Conservation (phyloP, 73 alveolate genomes). For the Stentor roeselii region DNA sequence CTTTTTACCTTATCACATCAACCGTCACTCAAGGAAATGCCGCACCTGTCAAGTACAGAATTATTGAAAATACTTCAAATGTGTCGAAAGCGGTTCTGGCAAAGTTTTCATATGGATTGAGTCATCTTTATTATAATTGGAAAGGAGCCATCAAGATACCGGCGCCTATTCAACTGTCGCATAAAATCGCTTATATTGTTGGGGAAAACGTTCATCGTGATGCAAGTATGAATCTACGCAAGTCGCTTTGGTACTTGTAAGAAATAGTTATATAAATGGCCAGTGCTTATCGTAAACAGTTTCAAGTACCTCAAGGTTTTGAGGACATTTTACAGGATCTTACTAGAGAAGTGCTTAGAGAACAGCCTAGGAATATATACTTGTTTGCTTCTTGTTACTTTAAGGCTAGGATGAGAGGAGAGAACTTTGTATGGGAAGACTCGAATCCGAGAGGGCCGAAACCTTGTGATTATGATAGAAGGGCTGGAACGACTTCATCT, state of each 20-base stretch:
- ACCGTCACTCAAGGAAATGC: neutral
- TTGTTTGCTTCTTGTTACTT: slow-evolving; percentile 55
- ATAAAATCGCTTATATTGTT: slow-evolving; percentile 55
- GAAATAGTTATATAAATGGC: neutral
- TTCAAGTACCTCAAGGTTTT: slow-evolving; percentile 72
- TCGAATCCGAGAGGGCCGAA: slow-evolving; percentile 19
- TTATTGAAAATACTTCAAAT: neutral
- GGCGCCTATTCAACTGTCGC: slow-evolving; percentile 56
- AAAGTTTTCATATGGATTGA: slow-evolving; percentile 58
- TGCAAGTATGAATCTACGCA: too few species aligned
- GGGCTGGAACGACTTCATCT: neutral
- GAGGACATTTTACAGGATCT: slow-evolving; percentile 57
- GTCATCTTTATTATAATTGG: slow-evolving; percentile 63
- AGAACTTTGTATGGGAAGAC: slow-evolving; percentile 21
- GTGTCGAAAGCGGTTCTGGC: too few species aligned
- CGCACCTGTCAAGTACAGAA: neutral
- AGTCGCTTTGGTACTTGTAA: neutral
- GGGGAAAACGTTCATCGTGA: too few species aligned
- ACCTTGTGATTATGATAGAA: slow-evolving; percentile 10
- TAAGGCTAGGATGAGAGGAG: slow-evolving; percentile 31
- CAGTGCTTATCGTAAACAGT: slow-evolving; percentile 56
- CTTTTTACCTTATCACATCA: neutral
- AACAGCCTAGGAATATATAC: slow-evolving; percentile 74
- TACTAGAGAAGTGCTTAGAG: slow-evolving; percentile 79
- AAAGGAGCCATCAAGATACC: slow-evolving; percentile 66